Evolutionary conservation across 306 rosid species (phyloP).

Genomic region (Alnus rubra): DNA sequence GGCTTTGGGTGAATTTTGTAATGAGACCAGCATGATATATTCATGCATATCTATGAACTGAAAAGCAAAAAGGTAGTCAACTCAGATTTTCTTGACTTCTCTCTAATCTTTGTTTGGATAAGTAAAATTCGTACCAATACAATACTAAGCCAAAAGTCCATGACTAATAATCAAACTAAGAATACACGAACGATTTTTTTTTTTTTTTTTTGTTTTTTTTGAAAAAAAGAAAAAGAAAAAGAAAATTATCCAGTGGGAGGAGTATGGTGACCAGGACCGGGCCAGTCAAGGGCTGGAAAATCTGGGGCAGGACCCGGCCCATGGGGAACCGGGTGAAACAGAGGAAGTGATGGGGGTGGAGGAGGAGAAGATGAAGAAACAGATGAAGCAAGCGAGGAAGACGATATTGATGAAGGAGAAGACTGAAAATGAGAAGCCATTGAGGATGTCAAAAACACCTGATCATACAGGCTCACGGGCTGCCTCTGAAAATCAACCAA

Average conservation of each 20-base stretch:
- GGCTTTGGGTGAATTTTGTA: background rate
- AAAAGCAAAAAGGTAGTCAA: background rate
- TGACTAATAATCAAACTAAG: background rate
- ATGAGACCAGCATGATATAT: background rate
- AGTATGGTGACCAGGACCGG: constrained; percentile 28
- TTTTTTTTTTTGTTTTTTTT: no score
- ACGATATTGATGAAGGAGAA: constrained; percentile 18
- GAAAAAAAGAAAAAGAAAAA: background rate
- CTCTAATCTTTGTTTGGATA: background rate
- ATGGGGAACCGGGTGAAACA: background rate
- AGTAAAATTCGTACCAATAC: background rate
- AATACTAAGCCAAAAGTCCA: background rate
- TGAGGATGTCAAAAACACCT: constrained; percentile 23
- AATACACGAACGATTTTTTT: background rate
- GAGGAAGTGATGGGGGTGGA: constrained; percentile 16
- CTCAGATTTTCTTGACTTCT: background rate
- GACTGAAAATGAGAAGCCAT: constrained; percentile 38
- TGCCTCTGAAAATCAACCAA: constrained; percentile 4
- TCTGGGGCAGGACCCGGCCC: background rate
- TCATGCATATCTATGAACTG: background rate
- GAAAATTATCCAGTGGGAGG: constrained; percentile 22
- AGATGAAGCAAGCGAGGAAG: constrained; percentile 18
- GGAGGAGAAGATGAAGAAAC: constrained; percentile 22
- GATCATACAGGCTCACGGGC: constrained; percentile 26
- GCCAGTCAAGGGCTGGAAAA: constrained; percentile 15